Evolutionary conservation across 106 monocot genomes (phyloP).

Genomic region (Dioscorea zingiberensis): DNA sequence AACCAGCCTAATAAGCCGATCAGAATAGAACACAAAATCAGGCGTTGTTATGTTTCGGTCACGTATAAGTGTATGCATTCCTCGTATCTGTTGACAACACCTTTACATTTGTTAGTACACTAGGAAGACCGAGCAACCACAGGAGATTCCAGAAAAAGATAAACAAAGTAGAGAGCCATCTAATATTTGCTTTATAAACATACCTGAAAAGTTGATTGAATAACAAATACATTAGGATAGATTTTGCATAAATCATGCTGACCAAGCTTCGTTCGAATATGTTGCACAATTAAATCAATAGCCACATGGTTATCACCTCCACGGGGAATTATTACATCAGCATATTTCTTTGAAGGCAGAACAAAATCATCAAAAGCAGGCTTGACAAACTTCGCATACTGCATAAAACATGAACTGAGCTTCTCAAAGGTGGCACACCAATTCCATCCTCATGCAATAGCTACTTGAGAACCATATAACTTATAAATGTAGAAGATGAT

Average conservation of each 20-base stretch:
- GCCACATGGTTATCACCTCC: slow-evolving; percentile 97
- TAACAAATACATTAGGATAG: slow-evolving; percentile 72
- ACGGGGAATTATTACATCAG: slow-evolving; percentile 97
- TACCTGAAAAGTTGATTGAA: slow-evolving; percentile 96
- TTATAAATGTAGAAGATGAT: not conserved
- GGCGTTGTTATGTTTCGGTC: slow-evolving; percentile 90
- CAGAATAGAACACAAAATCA: slow-evolving; percentile 99
- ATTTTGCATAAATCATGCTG: slow-evolving; percentile 93
- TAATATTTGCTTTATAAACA: not conserved
- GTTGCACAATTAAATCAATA: slow-evolving; percentile 92
- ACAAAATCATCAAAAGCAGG: slow-evolving; percentile 97
- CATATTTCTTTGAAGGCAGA: slow-evolving; percentile 92
- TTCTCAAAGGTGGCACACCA: too few relatives aligned
- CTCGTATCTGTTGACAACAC: slow-evolving; percentile 71
- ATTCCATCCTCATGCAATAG: not conserved
- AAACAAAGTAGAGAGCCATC: not conserved
- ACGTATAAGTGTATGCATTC: slow-evolving; percentile 99
- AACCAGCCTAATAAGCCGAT: slow-evolving; percentile 95
- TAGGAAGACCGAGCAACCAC: not conserved
- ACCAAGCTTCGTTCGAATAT: slow-evolving; percentile 89
- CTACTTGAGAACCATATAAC: too few relatives aligned
- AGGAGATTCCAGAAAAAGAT: not conserved
- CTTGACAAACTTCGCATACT: slow-evolving; percentile 94
- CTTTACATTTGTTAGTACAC: slow-evolving; percentile 7
- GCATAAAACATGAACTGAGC: slow-evolving; percentile 3